Base-by-base conservation (phyloP, 139 green algal species). In the Chlorella sorokiniana region DNA sequence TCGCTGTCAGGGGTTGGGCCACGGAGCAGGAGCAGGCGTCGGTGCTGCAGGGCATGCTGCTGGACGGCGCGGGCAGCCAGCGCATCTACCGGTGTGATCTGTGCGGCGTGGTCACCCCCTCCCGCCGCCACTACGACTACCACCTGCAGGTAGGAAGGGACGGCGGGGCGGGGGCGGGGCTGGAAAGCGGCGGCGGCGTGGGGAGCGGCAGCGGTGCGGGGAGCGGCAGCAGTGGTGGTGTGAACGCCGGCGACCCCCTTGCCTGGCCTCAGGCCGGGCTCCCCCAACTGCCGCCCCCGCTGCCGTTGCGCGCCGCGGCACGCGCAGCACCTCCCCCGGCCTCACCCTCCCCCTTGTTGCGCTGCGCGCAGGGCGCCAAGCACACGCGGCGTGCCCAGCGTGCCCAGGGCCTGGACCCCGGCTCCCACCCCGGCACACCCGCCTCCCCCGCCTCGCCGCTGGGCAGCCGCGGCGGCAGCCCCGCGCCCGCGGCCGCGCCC, bases 71-170 rank as follows among this genome's bases (percentile, higher is more conserved):
- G 14, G 61, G 76, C 61, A 63, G 62, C 76, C 61, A 81, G 45
- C 77, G 77, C 59, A 76, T 82, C 44, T 75, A 82, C 51, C 65
- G 69, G 23, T 86, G 82, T 76, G 82, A 86, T 42, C 44, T 88
- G 61, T 88, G 84, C 37, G 64, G 68, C 31, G 81, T 88, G 54
- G 80, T 81, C 31, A 84, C 84, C 0, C 81, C 81, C 38, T 84
- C 54, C 23, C 33, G n/a, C 25, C 44, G 74, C 31, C 84, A 88
- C 41, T 80, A 75, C 41, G 52, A 86, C 10, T 81, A 81, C 31
- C 84, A 88, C 38, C 22, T 88, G 27, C 72, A 76, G 81, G 73
- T 79, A 7, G 23, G 70, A 22, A 29, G 38, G 65, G 31, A n/a
- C n/a, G n/a, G n/a, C n/a, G n/a, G n/a, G n/a, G n/a, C n/a, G n/a